Evolutionary conservation across 2,329 filamentous ascomycete species (phyloP).

Genomic region (Colletotrichum endophyticum): DNA sequence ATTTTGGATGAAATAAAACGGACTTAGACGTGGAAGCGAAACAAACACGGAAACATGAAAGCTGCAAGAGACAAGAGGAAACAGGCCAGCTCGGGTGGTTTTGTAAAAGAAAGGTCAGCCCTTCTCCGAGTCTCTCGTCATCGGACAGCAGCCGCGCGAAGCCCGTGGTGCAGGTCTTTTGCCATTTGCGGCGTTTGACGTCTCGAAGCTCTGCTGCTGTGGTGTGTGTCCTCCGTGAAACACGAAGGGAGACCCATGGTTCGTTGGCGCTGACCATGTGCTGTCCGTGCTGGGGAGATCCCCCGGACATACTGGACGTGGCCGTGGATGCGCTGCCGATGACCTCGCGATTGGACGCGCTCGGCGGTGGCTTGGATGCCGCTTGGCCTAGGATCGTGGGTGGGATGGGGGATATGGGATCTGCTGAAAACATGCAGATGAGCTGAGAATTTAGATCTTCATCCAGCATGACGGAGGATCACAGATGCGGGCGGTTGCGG

Average conservation of each 20-base stretch:
- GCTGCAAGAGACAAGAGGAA: not conserved
- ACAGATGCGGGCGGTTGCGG: not conserved
- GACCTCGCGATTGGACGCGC: slow-evolving; percentile 10
- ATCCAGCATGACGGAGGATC: not conserved
- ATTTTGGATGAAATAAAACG: not conserved
- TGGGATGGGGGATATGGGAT: not conserved
- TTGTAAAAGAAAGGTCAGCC: not conserved
- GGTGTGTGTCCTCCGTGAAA: slow-evolving; percentile 7
- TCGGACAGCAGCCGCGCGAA: not conserved
- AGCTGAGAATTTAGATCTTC: not conserved
- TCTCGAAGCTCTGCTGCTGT: slow-evolving; percentile 11
- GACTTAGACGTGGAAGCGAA: not conserved
- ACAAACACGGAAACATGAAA: not conserved
- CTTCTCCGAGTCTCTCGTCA: not conserved
- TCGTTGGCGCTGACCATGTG: not conserved
- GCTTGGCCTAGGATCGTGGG: not conserved
- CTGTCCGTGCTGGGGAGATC: slow-evolving; percentile 11
- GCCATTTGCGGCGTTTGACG: slow-evolving; percentile 16
- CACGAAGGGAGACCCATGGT: slow-evolving; percentile 16
- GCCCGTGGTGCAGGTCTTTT: not conserved
- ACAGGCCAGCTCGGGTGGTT: not conserved
- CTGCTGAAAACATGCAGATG: not conserved
- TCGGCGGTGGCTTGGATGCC: not conserved
- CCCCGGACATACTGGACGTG: slow-evolving; percentile 3
- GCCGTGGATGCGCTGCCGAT: not conserved